Conservation (phyloP, 2,329 filamentous ascomycete genomes). For the Trichoderma brevicompactum region DNA sequence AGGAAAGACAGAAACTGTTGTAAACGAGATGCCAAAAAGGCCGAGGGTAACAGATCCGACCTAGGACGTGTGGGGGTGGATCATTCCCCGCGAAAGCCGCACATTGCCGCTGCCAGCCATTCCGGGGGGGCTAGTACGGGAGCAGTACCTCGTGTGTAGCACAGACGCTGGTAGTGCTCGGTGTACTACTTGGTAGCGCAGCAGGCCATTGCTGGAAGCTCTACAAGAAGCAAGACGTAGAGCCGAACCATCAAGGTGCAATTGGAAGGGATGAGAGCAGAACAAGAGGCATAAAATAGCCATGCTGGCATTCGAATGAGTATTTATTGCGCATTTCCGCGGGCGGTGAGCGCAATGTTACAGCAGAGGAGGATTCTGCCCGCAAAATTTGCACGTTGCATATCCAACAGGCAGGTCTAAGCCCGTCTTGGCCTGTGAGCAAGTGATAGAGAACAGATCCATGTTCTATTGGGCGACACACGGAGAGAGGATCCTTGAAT, state of each 20-base stretch:
- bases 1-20: not conserved
- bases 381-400: not conserved
- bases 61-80: slow-evolving; percentile 32
- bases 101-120: slow-evolving; percentile 44
- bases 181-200: no score
- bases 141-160: not conserved
- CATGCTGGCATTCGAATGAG: no score
- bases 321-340: not conserved
- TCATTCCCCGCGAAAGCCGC: slow-evolving; percentile 39
- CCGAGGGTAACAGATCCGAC: slow-evolving; percentile 5
- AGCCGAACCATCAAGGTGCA: no score
- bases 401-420: not conserved
- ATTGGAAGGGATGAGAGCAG: no score
- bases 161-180: no score
- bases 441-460: no score
- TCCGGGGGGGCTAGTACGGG: slow-evolving; percentile 2
- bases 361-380: not conserved
- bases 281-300: no score
- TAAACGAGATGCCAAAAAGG: not conserved
- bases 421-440: not conserved
- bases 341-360: not conserved
- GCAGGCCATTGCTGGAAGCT: no score
- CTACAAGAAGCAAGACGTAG: no score
- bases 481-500: no score
- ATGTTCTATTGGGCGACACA: no score